Conservation (phyloP, 805 yeast genomes). For the Monosporozyma aerobia region DNA sequence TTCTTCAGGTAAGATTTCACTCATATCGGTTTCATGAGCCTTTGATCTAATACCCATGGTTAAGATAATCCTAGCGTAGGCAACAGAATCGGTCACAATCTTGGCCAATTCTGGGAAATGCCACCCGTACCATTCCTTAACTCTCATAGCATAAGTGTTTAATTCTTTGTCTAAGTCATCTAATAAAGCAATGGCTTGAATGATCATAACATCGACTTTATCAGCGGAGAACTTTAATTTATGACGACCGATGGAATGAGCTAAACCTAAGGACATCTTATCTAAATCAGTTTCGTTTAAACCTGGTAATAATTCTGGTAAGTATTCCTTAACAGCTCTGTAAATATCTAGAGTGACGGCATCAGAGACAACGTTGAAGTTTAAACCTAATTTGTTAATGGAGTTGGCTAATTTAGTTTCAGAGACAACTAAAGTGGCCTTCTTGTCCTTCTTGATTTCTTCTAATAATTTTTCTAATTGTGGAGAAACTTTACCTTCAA, state of each 20-base stretch:
- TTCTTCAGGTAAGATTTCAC: conserved; percentile 87
- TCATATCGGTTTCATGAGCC: conserved; percentile 82
- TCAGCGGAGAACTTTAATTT: conserved; percentile 96
- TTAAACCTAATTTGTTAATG: conserved; percentile 86
- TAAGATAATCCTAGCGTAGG: conserved; percentile 88
- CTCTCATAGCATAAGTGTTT: conserved; percentile 97
- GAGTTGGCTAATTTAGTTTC: conserved; percentile 95
- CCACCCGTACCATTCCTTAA: conserved; percentile 99
- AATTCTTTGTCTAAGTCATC: conserved; percentile 97
- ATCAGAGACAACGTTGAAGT: conserved; percentile 84
- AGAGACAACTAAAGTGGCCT: conserved; percentile 79
- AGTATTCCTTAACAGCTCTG: conserved; percentile 89
- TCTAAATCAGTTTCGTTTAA: conserved; percentile 72
- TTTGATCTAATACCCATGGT: conserved; percentile 91
- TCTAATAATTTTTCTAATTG: conserved; percentile 70
- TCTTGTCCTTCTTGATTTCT: conserved; percentile 70
- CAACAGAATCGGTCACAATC: conserved; percentile 90
- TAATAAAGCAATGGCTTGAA: conserved; percentile 93
- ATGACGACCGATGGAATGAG: conserved; percentile 97
- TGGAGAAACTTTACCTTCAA: conserved; percentile 88
- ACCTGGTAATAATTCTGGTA: conserved; percentile 93
- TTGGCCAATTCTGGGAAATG: conserved; percentile 99
- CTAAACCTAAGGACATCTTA: conserved; percentile 96
- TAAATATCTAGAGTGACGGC: conserved; percentile 90
- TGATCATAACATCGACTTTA: conserved; percentile 98